A percentile compares a stretch with the other conserved stretches of the same genome.
Conservation (phyloP, 1,139 yeast genomes). For the Kazachstania sp. region DNA sequence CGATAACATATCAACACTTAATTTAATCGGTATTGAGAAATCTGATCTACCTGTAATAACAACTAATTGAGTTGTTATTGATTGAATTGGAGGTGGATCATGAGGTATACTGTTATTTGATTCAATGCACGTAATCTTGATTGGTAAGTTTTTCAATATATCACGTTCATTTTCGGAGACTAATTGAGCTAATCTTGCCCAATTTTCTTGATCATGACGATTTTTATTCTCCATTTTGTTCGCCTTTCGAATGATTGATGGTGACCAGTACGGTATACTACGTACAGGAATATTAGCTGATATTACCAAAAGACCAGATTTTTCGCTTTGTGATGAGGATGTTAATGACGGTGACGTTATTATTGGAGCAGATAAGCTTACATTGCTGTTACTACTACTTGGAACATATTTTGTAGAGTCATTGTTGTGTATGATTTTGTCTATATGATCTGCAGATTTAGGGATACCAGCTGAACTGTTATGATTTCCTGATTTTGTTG, state of each 20-base stretch:
- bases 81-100: slow-evolving; percentile 22
- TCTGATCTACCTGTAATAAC: slow-evolving; percentile 28
- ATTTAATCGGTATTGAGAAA: slow-evolving; percentile 29
- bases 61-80: slow-evolving; percentile 21
- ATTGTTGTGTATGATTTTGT: neutral
- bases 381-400: neutral
- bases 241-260: slow-evolving; percentile 29
- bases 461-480: too few relatives aligned
- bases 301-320: slow-evolving; percentile 21
- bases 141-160: slow-evolving; percentile 20
- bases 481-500: neutral
- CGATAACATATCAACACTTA: slow-evolving; percentile 23
- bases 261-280: slow-evolving; percentile 33
- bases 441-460: neutral
- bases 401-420: neutral
- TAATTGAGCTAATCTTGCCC: slow-evolving; percentile 22
- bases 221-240: slow-evolving; percentile 24
- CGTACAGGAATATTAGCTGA: slow-evolving; percentile 17
- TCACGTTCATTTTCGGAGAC: slow-evolving; percentile 24
- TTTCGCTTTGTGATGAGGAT: slow-evolving; percentile 8
- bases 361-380: neutral
- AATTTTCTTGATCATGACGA: slow-evolving; percentile 25
- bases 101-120: slow-evolving; percentile 21
- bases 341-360: slow-evolving; percentile 2
- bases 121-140: slow-evolving; percentile 27